phyloP scores from a whole-genome alignment of 192 early-diverging fungal genomes.

The Coemansia sp. region DNA sequence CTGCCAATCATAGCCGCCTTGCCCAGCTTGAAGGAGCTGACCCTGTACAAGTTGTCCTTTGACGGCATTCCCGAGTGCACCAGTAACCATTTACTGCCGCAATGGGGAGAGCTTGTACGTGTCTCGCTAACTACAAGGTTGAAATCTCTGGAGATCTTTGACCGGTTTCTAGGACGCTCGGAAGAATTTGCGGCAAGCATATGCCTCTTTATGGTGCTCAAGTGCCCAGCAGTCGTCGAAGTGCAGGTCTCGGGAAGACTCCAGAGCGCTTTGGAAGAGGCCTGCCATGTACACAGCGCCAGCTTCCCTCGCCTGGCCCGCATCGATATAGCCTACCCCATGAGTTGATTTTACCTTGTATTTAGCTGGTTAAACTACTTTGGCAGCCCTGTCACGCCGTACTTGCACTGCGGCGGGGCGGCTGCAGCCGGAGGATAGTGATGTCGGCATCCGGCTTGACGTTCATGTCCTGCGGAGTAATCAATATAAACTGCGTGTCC shows the following conservation, averaged over 20 bases:
- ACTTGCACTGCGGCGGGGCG: conserved; percentile 37
- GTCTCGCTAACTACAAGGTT: neutral
- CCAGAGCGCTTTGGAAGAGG: neutral
- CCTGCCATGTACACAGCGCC: no score
- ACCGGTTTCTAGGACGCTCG: neutral
- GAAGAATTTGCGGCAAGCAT: neutral
- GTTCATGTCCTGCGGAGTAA: conserved; percentile 89
- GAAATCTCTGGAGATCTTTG: no score
- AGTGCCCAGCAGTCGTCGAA: neutral
- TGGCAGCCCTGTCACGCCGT: neutral
- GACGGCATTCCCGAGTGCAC: no score
- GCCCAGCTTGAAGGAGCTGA: no score
- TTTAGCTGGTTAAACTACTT: neutral
- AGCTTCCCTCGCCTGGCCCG: neutral
- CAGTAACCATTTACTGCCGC: neutral
- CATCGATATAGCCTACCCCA: neutral
- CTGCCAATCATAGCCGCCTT: no score
- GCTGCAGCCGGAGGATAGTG: conserved; percentile 50
- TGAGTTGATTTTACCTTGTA: neutral
- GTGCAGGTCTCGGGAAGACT: neutral
- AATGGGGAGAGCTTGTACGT: neutral
- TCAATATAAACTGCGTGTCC: conserved; percentile 89
- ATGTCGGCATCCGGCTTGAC: conserved; percentile 48
- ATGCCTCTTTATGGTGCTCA: neutral
- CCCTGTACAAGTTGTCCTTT: neutral